Base-by-base conservation (phyloP, 2,329 filamentous ascomycete genomes). In the Stemphylium beticola region DNA sequence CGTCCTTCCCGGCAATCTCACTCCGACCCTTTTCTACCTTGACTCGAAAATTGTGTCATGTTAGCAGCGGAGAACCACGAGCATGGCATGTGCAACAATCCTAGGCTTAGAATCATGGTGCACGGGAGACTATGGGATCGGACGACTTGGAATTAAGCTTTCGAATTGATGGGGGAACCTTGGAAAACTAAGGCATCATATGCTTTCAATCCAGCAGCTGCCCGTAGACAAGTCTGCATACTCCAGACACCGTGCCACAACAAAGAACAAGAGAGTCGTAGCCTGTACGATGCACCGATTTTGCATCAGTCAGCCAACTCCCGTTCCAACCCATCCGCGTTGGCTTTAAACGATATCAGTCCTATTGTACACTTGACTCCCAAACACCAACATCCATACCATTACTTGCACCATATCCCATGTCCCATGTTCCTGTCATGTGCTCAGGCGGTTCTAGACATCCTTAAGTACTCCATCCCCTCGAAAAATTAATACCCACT, bases 391-490 rank as follows among this genome's bases (percentile, higher is more conserved):
- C 33, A 15, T 15, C 33, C n/a, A 36, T 36, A 15, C n/a, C 11
- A 11, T 17, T 17, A 17, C 6, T 15, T 31, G 39, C 24, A 7
- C 39, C 24, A 24, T 22, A 26, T 4, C 22, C 38, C 38, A 31
- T 17, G 14, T 11, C 11, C 4, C 26, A 24, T 24, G 22, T 26
- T 36, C 33, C 10, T 17, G 8, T 15, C 4, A 34, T 22, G 12
- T 34, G 17, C 37, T 63, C 33, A 61, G 22, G 39, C 59, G 50
- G 52, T 53, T 57, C 57, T 61, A 55, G 39, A 50, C 26, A 45
- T 40, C 55, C 48, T 57, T 68, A 71, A 64, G 69, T 69, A 64
- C 71, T 73, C 66, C 69, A 72, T 39, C 69, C 69, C 65, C 69
- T 74, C 62, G 38, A 61, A 58, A 58, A 65, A 54, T 72, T 66